A percentile compares a stretch with the other conserved stretches of the same genome.
Evolutionary conservation across 2,329 filamentous ascomycete species (phyloP).

Genomic region (Botryotinia globosa): DNA sequence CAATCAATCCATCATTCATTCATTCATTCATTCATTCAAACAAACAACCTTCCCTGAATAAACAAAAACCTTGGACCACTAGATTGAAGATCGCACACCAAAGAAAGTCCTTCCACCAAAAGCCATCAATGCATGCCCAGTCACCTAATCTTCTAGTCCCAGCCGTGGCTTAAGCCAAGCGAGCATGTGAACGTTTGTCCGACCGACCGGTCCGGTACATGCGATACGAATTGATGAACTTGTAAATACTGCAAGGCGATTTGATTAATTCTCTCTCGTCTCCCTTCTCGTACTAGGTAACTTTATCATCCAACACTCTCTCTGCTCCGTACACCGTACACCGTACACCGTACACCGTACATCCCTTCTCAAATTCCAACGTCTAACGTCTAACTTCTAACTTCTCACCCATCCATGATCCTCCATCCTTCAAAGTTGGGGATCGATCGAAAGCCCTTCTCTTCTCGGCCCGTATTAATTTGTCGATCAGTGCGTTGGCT

Average conservation of each 20-base stretch:
- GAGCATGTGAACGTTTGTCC: not conserved
- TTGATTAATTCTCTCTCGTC: not conserved
- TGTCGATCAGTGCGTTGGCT: conserved; percentile 12
- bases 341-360: no score
- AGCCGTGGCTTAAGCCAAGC: conserved; percentile 3
- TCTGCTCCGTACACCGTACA: not conserved
- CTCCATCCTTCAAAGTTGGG: no score
- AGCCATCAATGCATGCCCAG: not conserved
- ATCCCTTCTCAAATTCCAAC: no score
- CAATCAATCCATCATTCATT: no score
- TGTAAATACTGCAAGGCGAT: no score
- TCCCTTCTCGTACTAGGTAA: not conserved
- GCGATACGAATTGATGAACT: not conserved
- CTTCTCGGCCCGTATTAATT: conserved; percentile 6
- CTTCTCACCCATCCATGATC: no score
- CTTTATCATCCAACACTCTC: not conserved
- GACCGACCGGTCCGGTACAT: not conserved
- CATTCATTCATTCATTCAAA: no score
- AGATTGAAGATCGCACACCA: not conserved
- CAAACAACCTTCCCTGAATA: not conserved
- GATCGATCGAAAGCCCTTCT: not conserved
- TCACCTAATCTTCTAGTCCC: not conserved
- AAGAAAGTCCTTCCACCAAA: not conserved
- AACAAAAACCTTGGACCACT: not conserved
- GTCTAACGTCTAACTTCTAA: no score